Evolutionary conservation across 139 green algal species (phyloP), one percentile per base, ranked within the genome.

Genomic region (Nannochloris sp.): DNA sequence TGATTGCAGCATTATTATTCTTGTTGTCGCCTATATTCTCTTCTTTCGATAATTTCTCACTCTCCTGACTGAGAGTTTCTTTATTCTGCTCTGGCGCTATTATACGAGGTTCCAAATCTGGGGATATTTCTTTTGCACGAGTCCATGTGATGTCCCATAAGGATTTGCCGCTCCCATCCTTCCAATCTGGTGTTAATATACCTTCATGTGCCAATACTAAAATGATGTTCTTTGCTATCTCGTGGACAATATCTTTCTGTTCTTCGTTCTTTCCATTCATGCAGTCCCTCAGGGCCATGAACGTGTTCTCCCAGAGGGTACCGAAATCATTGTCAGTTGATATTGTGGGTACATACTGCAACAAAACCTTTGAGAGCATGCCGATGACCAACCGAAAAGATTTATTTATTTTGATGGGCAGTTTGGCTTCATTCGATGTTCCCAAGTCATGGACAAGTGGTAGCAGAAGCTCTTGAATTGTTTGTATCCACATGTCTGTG

Each of bases 191-290:
- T 17, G 26, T 65, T n/a, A 89, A 65, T 10, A 92, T 65, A 0
- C 73, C 87, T 13, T 78, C 79, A 3, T 65, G 63, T 17, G 81
- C 75, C 83, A 97, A 84, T 58, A 98, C 90, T 50, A 98, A 79
- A 33, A 97, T 68, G 79, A 97, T 86, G 77, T 97, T 97, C 78
- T 98, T 97, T 11, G 90, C 65, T 26, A 87, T 79, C 70, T 97
- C 88, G 3, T 89, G 87, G 12, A 96, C 84, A 8, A 77, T 81
- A 66, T 97, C 91, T n/a, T 61, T 61, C 36, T 95, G 73, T 40
- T 78, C 76, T 59, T 96, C 86, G 20, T 33, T 30, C n/a, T 69
- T 73, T 36, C 63, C 64, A 13, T 70, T 66, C 63, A 75, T 86
- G 75, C 75, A 83, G 16, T 77, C 70, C 65, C 79, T 45, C 67